Conservation (phyloP, 1,284 basidiomycete species). For the Kwoniella shivajii region DNA sequence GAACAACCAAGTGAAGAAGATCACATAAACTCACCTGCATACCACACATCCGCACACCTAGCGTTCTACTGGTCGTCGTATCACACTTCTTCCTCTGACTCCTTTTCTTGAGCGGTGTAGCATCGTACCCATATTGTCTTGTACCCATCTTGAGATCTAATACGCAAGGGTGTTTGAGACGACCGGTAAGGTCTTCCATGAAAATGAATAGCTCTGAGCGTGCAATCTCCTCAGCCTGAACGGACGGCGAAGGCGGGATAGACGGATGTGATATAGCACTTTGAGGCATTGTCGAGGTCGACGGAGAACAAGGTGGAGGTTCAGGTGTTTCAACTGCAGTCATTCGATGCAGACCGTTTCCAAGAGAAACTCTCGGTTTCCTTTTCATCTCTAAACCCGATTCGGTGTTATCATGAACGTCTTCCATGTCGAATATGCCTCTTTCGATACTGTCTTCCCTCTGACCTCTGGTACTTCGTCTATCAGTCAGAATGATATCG, state of each 20-base stretch:
- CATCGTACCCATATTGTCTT: slow-evolving; percentile 95
- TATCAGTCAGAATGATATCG: slow-evolving; percentile 29
- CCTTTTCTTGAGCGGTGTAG: slow-evolving; percentile 88
- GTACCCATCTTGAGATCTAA: slow-evolving; percentile 99
- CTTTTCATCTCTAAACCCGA: slow-evolving; percentile 18
- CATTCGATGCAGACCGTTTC: slow-evolving; percentile 18
- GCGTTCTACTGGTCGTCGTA: slow-evolving; percentile 83
- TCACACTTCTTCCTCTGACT: slow-evolving; percentile 99
- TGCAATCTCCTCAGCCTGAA: slow-evolving; percentile 57
- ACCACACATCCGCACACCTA: slow-evolving; percentile 93
- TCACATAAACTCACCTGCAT: slow-evolving; percentile 81
- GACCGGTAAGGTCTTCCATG: slow-evolving; percentile 97
- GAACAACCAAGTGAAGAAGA: not conserved
- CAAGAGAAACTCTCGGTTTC: slow-evolving; percentile 7
- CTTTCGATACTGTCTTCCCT: slow-evolving; percentile 45
- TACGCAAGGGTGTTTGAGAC: slow-evolving; percentile 91
- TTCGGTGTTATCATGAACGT: slow-evolving; percentile 38
- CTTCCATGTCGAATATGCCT: slow-evolving; percentile 57
- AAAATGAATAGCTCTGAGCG: slow-evolving; percentile 97
- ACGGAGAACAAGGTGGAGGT: not conserved
- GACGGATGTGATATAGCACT: slow-evolving; percentile 1
- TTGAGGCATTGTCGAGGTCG: not conserved
- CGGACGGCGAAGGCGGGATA: slow-evolving; percentile 39
- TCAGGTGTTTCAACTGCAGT: slow-evolving; percentile 1
- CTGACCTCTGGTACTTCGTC: slow-evolving; percentile 4